Evolutionary conservation across 495 filamentous ascomycete genomes (phyloP), one percentile per base, ranked within the genome.

Genomic region (Emericellopsis terricola): DNA sequence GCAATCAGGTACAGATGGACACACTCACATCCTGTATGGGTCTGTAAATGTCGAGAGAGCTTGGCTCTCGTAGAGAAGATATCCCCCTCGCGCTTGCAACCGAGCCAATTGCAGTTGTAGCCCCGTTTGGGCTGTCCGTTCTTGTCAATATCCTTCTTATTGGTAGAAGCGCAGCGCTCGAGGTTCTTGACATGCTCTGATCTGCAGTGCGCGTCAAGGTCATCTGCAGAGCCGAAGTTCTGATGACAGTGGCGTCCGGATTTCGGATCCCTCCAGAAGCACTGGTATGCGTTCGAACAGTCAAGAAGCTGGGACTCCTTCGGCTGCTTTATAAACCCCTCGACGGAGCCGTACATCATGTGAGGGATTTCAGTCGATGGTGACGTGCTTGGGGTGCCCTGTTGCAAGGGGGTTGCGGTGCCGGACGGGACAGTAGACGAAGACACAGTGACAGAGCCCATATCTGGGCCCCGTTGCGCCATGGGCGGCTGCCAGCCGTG

Each of bases 21-120:
- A 26, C 6, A 55, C 72, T 59, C 58, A 74, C 72, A 69, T 28
- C 58, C 62, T 26, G 70, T 71, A 45, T 77, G 72, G 1, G 68
- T 71, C 28, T 71, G 63, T 46, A 76, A 63, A 45, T 77, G 72
- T 15, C 72, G 57, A 37, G 70, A 64, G 13, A 77, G 60, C 44
- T 77, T 77, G 41, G 68, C 70, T 34, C 59, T 55, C 40, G 69
- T 65, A 27, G 58, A 52, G 47, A 76, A 68, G 34, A 61, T 64
- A 18, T 52, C 42, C 21, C 45, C 52, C 31, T 50, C 55, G 33
- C 36, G 29, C 4, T 41, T 41, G 39, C 70, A 70, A 1, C 59
- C 51, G 10, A 54, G 47, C 64, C 64, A 69, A 19, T 47, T 32
- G 31, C 64, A 69, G 7, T 47, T 36, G 28, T 27, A 38, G 10